Conservation (phyloP, 1,284 basidiomycete species). For the Acaromyces ingoldii region DNA sequence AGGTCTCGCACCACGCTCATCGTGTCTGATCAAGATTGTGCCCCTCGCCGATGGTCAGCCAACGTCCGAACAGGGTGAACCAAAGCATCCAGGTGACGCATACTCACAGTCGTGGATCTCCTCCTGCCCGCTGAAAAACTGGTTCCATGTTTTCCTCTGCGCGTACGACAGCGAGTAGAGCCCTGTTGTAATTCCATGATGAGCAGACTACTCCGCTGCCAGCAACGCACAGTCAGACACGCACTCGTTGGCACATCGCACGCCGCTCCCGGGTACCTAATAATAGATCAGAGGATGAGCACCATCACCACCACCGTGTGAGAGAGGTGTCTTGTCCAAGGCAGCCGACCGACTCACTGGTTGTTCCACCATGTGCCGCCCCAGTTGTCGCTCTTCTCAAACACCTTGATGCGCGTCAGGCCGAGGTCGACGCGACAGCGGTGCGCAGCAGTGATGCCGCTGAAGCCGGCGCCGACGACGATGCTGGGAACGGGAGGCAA, state of each 20-base stretch:
- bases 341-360: not conserved
- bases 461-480: slow-evolving; percentile 43
- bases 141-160: slow-evolving; percentile 41
- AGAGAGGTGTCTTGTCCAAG: not conserved
- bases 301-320: not conserved
- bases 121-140: slow-evolving; percentile 20
- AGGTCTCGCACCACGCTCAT: not conserved
- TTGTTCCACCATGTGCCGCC: not conserved
- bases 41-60: not conserved
- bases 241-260: slow-evolving; percentile 37
- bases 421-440: slow-evolving; percentile 27
- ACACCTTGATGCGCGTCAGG: slow-evolving; percentile 1
- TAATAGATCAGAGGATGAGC: not conserved
- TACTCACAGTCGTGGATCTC: not conserved
- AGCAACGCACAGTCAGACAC: too few species aligned
- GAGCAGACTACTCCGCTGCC: not conserved
- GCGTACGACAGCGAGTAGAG: slow-evolving; percentile 48
- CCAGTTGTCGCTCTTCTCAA: slow-evolving; percentile 1
- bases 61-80: not conserved
- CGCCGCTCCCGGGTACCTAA: slow-evolving; percentile 35
- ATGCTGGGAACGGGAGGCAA: too few species aligned
- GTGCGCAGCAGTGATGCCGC: slow-evolving; percentile 39
- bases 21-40: not conserved
- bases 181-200: slow-evolving; percentile 7
- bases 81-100: not conserved